phyloP scores from a whole-genome alignment of 257 asterid genomes.

The Lantana camara region DNA sequence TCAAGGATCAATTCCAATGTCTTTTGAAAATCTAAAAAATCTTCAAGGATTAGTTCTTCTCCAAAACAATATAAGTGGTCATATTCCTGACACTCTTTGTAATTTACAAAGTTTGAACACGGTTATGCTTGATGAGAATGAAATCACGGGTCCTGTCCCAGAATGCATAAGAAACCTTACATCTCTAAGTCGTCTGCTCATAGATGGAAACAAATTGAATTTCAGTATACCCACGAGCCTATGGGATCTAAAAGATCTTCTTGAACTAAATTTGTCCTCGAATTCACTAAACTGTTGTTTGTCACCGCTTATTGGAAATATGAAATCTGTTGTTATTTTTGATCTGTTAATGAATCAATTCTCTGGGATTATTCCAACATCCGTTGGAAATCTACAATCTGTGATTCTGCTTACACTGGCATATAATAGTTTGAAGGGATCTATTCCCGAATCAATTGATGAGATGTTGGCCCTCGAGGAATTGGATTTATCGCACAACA shows the following conservation, averaged over 20 bases:
- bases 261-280: conserved; percentile 12
- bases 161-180: conserved; percentile 26
- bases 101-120: background rate
- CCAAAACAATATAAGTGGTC: conserved; percentile 9
- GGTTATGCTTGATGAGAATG: background rate
- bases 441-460: conserved; percentile 24
- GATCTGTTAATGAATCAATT: conserved; percentile 28
- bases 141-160: conserved; percentile 17
- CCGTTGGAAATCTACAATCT: conserved; percentile 3
- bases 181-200: background rate
- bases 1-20: conserved; percentile 16
- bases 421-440: conserved; percentile 19
- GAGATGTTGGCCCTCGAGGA: background rate
- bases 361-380: conserved; percentile 13
- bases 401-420: conserved; percentile 10
- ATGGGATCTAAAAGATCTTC: conserved; percentile 11
- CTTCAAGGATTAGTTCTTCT: conserved; percentile 8
- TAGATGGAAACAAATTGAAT: background rate
- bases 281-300: conserved; percentile 20
- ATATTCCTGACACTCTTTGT: conserved; percentile 12
- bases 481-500: conserved; percentile 26
- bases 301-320: conserved; percentile 10
- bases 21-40: background rate
- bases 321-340: background rate
- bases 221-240: conserved; percentile 17